A percentile compares a stretch with the other conserved stretches of the same genome.
Conservation (phyloP, 805 yeast species). For the Pichia occidentalis region DNA sequence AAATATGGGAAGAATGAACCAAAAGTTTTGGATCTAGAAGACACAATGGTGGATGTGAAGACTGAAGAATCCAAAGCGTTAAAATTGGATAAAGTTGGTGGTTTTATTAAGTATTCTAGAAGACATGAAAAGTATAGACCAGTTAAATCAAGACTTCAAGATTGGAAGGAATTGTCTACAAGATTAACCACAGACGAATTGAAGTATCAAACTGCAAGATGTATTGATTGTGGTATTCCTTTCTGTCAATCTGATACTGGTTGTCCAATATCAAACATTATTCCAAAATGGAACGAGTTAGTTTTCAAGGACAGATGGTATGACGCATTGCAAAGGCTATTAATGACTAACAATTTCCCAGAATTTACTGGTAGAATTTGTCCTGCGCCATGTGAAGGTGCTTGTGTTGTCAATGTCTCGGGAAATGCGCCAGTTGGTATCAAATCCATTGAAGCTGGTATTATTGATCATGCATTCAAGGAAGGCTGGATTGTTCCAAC, state of each 20-base stretch:
- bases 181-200: slow-evolving; percentile 82
- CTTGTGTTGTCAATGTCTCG: slow-evolving; percentile 78
- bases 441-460: slow-evolving; percentile 91
- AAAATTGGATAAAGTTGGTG: slow-evolving; percentile 73
- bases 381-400: slow-evolving; percentile 99
- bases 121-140: slow-evolving; percentile 82
- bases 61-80: slow-evolving; percentile 58
- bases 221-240: slow-evolving; percentile 99
- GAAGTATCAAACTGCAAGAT: slow-evolving; percentile 88
- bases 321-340: slow-evolving; percentile 82
- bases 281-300: slow-evolving; percentile 97
- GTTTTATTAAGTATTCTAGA: slow-evolving; percentile 90
- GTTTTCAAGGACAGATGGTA: slow-evolving; percentile 93
- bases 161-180: slow-evolving; percentile 86
- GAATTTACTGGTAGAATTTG: slow-evolving; percentile 97
- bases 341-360: slow-evolving; percentile 97
- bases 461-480: slow-evolving; percentile 92
- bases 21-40: slow-evolving; percentile 82
- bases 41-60: slow-evolving; percentile 65
- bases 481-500: slow-evolving; percentile 92
- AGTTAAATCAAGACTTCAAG: slow-evolving; percentile 67
- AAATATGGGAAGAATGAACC: slow-evolving; percentile 52
- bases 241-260: slow-evolving; percentile 98
- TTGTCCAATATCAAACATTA: slow-evolving; percentile 93
- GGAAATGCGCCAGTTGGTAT: slow-evolving; percentile 95